Evolutionary conservation across 495 filamentous ascomycete genomes (phyloP).

Genomic region (Xylaria nigripes): DNA sequence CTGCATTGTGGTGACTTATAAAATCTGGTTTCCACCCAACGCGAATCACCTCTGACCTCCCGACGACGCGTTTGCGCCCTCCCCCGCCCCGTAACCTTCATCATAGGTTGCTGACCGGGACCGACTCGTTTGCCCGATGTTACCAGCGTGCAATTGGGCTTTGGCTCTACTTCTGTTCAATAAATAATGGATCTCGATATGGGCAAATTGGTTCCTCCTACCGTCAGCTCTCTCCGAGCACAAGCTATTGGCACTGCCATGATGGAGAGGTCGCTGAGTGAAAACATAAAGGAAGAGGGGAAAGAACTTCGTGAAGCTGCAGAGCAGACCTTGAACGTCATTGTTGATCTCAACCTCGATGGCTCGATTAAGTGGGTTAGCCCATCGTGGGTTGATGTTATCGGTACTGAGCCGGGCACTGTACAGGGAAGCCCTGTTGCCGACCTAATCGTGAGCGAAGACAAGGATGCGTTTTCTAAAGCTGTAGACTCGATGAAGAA

Average conservation of each 20-base stretch:
- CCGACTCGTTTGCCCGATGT: slow-evolving; percentile 18
- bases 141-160: slow-evolving; percentile 24
- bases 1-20: slow-evolving; percentile 22
- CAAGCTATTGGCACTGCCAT: slow-evolving; percentile 33
- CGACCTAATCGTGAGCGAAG: slow-evolving; percentile 66
- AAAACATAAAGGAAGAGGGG: slow-evolving; percentile 59
- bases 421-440: slow-evolving; percentile 71
- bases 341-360: slow-evolving; percentile 84
- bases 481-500: slow-evolving; percentile 81
- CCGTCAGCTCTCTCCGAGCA: slow-evolving; percentile 41
- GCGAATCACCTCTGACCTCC: slow-evolving; percentile 11
- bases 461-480: slow-evolving; percentile 68
- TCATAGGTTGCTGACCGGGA: slow-evolving; percentile 11
- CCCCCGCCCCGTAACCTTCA: slow-evolving; percentile 2
- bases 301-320: slow-evolving; percentile 92
- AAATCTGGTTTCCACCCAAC: slow-evolving; percentile 2
- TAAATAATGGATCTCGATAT: slow-evolving; percentile 38
- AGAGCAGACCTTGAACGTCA: slow-evolving; percentile 92
- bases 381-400: slow-evolving; percentile 90
- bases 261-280: slow-evolving; percentile 50
- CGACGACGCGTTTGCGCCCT: slow-evolving; percentile 22
- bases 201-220: slow-evolving; percentile 38
- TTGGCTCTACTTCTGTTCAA: slow-evolving; percentile 15
- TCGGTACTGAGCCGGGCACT: slow-evolving; percentile 66
- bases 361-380: slow-evolving; percentile 90